Evolutionary conservation across 2,329 filamentous ascomycete species (phyloP).

Genomic region (Neofusicoccum umdonicola): DNA sequence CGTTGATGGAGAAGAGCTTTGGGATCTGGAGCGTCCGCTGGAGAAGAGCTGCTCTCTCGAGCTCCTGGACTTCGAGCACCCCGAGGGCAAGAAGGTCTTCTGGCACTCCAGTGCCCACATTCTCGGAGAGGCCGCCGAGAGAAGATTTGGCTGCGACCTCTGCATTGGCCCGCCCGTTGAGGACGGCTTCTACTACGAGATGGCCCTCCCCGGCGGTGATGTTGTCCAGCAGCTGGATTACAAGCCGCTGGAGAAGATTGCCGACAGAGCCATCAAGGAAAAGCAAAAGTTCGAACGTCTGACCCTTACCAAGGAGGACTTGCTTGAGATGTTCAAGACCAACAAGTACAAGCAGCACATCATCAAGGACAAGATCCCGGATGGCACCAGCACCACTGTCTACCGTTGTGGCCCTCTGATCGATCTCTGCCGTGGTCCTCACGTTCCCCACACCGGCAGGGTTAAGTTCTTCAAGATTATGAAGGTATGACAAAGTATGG

Average conservation of each 20-base stretch:
- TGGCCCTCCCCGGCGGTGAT: constrained; percentile 73
- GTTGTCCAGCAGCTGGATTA: constrained; percentile 74
- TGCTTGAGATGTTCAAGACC: constrained; percentile 94
- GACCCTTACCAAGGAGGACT: constrained; percentile 82
- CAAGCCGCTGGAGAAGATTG: constrained; percentile 78
- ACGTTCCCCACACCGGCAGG: constrained; percentile 88
- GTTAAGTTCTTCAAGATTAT: constrained; percentile 95
- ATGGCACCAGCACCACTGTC: constrained; percentile 88
- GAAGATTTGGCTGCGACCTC: constrained; percentile 84
- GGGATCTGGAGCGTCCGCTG: constrained; percentile 88
- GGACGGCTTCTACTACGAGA: constrained; percentile 96
- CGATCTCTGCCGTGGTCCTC: constrained; percentile 91
- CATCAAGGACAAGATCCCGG: constrained; percentile 86
- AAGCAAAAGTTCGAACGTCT: constrained; percentile 93
- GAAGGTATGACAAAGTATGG: constrained; percentile 52
- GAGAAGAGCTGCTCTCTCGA: constrained; percentile 85
- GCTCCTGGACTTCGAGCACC: constrained; percentile 76
- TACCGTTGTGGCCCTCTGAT: constrained; percentile 93
- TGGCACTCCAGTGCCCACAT: constrained; percentile 97
- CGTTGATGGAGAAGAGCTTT: constrained; percentile 74
- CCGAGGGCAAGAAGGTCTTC: constrained; percentile 85
- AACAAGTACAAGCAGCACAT: constrained; percentile 99
- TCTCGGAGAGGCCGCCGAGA: constrained; percentile 90
- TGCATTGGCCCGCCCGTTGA: constrained; percentile 92
- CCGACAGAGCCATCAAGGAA: constrained; percentile 85